Evolutionary conservation across 441 rosid genomes (phyloP), one percentile per base, ranked within the genome.

Genomic region (Gossypium trilobum): DNA sequence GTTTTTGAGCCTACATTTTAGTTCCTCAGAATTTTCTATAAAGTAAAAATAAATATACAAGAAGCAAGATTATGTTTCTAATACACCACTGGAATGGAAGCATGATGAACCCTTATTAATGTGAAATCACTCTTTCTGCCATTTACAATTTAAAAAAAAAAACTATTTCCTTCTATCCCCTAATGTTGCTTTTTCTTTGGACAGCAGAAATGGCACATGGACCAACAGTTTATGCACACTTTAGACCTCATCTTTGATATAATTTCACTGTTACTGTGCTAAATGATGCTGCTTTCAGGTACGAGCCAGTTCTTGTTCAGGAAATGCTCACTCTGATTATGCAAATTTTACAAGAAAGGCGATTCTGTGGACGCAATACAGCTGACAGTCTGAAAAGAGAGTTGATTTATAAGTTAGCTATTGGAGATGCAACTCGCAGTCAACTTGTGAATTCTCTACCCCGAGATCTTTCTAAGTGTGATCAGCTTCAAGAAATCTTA

Each of bases 351-450:
- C 95, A 90, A 84, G 99, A 95, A 85, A 86, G 99, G 82, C 85
- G 91, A 68, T 93, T 93, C 82, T 95, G 90, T 79, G 98, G 99
- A 75, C 79, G 84, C 72, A 83, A 82, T 64, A 80, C 87, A 64
- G 81, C 89, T 82, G 97, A 95, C 73, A 89, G 85, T 82, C 82
- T 95, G 85, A 91, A 85, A 86, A 89, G 98, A 75, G 99, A 95
- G 83, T 80, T 95, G 79, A 73, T 95, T 73, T 89, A 85, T 80
- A 95, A 85, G 87, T 82, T 95, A 78, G 88, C 97, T 48, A 80
- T 88, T 77, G 96, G 94, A 81, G 95, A 95, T 88, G 86, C 92
- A 72, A 91, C 99, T 77, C 99, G 75, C 62, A 95, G 99, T 85
- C 97, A 93, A 59, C 76, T 95, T 80, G 86, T 91, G 80, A 91